A percentile compares a stretch with the other conserved stretches of the same genome.
Evolutionary conservation across 805 yeast genomes (phyloP).

Genomic region (Tetrapisispora iriomotensis): DNA sequence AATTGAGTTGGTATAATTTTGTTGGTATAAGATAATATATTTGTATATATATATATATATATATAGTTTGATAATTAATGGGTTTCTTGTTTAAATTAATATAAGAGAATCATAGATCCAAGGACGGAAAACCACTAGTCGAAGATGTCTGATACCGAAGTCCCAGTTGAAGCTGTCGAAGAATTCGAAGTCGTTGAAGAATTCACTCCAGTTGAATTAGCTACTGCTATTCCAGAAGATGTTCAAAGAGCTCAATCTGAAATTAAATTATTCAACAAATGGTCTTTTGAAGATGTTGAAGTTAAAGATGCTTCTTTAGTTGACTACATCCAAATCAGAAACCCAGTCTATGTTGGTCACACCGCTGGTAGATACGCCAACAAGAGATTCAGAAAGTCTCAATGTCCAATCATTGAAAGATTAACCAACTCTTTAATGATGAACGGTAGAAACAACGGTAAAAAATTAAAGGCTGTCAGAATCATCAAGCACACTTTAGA

Average conservation of each 20-base stretch:
- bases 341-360: conserved; percentile 97
- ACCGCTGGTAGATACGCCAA: conserved; percentile 99
- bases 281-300: conserved; percentile 97
- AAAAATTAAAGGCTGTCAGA: conserved; percentile 99
- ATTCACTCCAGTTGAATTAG: conserved; percentile 62
- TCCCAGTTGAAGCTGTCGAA: conserved; percentile 50
- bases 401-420: conserved; percentile 99
- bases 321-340: conserved; percentile 96
- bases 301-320: conserved; percentile 96
- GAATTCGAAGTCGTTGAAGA: conserved; percentile 67
- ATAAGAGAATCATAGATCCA: conserved; percentile 4
- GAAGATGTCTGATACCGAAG: conserved; percentile 81
- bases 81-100: no score
- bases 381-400: conserved; percentile 99
- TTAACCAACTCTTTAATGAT: conserved; percentile 99
- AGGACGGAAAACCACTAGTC: conserved; percentile 5
- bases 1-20: no score
- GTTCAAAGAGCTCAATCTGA: conserved; percentile 93
- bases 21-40: no score
- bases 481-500: conserved; percentile 98
- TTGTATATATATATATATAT: neutral
- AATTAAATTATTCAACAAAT: conserved; percentile 98
- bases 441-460: conserved; percentile 99
- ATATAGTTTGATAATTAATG: neutral
- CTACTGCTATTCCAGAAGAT: conserved; percentile 94